phyloP scores from a whole-genome alignment of 306 rosid genomes.

The Glycine latifolia region DNA sequence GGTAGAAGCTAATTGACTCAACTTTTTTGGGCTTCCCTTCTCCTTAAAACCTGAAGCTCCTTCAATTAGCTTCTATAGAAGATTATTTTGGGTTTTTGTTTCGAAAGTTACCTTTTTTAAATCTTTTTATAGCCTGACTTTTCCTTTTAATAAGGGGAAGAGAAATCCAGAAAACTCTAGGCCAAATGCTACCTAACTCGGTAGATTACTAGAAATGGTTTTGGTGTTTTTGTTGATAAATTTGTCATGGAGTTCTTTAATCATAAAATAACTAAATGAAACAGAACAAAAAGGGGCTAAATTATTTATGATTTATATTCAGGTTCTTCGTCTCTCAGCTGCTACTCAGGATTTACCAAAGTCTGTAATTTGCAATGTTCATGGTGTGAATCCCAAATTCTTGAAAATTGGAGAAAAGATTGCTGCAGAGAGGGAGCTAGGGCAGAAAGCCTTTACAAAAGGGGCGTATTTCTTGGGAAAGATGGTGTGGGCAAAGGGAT shows the following conservation, averaged over 20 bases:
- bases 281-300: slow-evolving; percentile 28
- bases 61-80: not conserved
- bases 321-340: slow-evolving; percentile 98
- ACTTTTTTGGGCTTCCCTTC: not conserved
- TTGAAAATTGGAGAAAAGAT: slow-evolving; percentile 86
- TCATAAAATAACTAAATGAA: slow-evolving; percentile 6
- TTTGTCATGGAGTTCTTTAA: slow-evolving; percentile 18
- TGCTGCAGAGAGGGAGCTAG: slow-evolving; percentile 78
- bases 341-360: slow-evolving; percentile 95
- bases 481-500: slow-evolving; percentile 99
- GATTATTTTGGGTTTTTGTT: not conserved
- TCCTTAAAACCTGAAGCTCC: not conserved
- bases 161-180: not conserved
- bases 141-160: not conserved
- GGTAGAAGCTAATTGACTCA: not conserved
- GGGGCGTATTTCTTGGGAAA: slow-evolving; percentile 99
- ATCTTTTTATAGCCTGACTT: not conserved
- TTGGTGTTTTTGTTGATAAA: slow-evolving; percentile 16
- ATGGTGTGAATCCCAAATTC: slow-evolving; percentile 98
- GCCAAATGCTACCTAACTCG: not conserved
- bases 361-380: slow-evolving; percentile 93
- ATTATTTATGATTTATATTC: slow-evolving; percentile 42
- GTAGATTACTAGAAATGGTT: slow-evolving; percentile 31
- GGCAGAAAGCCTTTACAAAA: slow-evolving; percentile 80
- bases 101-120: not conserved